Evolutionary conservation across 1,284 basidiomycete species (phyloP), one percentile per base, ranked within the genome.

Genomic region (Coniferiporia sulphurascens): DNA sequence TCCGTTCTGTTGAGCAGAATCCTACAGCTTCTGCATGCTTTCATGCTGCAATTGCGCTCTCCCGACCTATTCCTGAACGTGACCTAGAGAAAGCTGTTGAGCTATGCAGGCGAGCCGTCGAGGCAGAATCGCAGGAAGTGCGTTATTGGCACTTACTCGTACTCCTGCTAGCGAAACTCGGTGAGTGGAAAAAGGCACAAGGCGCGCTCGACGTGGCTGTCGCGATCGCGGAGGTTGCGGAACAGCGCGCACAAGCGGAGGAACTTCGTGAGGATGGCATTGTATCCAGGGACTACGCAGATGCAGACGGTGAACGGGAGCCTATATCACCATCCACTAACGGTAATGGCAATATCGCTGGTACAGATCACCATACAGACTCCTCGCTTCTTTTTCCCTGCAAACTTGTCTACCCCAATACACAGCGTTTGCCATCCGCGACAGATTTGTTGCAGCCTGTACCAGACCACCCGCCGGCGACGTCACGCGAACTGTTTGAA

Each of bases 91-190:
- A 79, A 4, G 94, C 94, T 0, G 78, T 90, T 1, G 73, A 81
- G 7, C 78, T 85, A 46, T 90, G 92, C 0, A 85, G 90, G 10
- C 72, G 78, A 10, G 91, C 93, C 0, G 83, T 96, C 9, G 92
- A 95, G 71, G 79, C 82, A 3, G 86, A 90, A 56, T 78, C 89
- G 0, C 75, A 74, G 22, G 87, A 91, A 65, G 79, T 91, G 27
- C 82, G 91, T 45, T 86, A 90, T 58, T 98, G 95, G 96, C 96
- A 98, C 72, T 79, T 98, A 15, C 80, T 98, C 0, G 92, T 91
- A 0, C 76, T 99, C 4, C 72, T 98, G 13, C 78, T 95, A 9
- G 87, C 88, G 0, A 88, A 91, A 4, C 78, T 80, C 36, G 92
- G 90, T 62, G 87, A 95, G 67, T 95, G 91, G 91, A 74, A 76